phyloP scores from a whole-genome alignment of 106 monocot species.

The Amphibolis antarctica region DNA sequence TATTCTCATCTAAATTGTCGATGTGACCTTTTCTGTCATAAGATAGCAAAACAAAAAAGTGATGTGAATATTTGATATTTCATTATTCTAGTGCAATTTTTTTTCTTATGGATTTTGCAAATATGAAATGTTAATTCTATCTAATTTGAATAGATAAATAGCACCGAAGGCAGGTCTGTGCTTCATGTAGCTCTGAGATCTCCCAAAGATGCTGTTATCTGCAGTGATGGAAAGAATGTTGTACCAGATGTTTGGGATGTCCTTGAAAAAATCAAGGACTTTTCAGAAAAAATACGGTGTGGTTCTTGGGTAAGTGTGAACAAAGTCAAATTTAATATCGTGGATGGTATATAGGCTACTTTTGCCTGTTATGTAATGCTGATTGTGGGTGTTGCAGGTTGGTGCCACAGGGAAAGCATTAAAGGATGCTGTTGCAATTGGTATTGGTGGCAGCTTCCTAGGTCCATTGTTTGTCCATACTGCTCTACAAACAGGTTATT shows the following conservation, averaged over 20 bases:
- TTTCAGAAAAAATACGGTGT: constrained; percentile 65
- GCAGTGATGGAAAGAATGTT: constrained; percentile 67
- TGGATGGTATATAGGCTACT: background rate
- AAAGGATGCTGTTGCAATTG: constrained; percentile 80
- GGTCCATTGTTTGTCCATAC: constrained; percentile 93
- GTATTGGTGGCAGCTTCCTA: constrained; percentile 93
- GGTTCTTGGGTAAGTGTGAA: constrained; percentile 67
- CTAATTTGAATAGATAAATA: constrained; percentile 58
- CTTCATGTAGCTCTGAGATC: constrained; percentile 82
- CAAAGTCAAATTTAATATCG: background rate
- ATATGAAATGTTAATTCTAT: background rate
- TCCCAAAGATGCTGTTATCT: constrained; percentile 58
- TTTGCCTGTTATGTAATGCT: background rate
- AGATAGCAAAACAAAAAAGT: background rate
- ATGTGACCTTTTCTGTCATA: background rate
- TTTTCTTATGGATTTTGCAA: background rate
- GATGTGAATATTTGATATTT: background rate
- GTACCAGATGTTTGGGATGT: constrained; percentile 89
- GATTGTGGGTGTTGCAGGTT: constrained; percentile 35
- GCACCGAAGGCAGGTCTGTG: constrained; percentile 83
- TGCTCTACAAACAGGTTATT: constrained; percentile 87
- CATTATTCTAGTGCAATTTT: background rate
- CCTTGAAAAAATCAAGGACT: constrained; percentile 75
- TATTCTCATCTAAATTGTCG: background rate
- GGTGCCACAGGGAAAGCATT: constrained; percentile 86